These are phyloP conservation scores for Fraxinus floribunda DNA, from an alignment of 305 asterid species.

Conservation along the genomic window DNA sequence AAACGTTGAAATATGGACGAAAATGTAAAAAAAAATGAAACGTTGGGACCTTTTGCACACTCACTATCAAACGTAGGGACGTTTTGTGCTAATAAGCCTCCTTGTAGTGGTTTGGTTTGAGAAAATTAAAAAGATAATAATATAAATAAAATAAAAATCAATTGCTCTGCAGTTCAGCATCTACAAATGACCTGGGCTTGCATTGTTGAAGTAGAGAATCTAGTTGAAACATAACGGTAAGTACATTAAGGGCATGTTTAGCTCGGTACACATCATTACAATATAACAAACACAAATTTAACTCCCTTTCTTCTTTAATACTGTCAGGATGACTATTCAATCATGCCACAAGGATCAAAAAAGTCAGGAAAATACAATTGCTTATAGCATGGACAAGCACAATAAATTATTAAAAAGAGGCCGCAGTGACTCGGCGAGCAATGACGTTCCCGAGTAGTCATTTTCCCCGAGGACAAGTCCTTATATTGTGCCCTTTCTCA, in stretches of 20 bases:
- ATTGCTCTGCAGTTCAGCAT: background rate
- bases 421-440: background rate
- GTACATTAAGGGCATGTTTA: background rate
- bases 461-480: slow-evolving; percentile 54
- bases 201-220: background rate
- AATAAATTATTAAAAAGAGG: background rate
- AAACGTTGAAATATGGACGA: no score
- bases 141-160: background rate
- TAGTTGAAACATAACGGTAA: background rate
- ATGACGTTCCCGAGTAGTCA: slow-evolving; percentile 1
- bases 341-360: background rate
- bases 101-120: background rate
- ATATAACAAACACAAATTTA: background rate
- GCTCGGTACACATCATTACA: background rate
- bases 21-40: no score
- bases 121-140: background rate
- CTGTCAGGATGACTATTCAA: background rate
- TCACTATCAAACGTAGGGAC: no score
- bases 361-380: background rate
- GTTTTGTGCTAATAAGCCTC: no score
- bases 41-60: no score
- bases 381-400: slow-evolving; percentile 5
- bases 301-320: background rate
- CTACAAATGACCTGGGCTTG: background rate
- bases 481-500: slow-evolving; percentile 52